Conservation (phyloP, 1,139 yeast genomes). For the Scheffersomyces parashehatae region DNA sequence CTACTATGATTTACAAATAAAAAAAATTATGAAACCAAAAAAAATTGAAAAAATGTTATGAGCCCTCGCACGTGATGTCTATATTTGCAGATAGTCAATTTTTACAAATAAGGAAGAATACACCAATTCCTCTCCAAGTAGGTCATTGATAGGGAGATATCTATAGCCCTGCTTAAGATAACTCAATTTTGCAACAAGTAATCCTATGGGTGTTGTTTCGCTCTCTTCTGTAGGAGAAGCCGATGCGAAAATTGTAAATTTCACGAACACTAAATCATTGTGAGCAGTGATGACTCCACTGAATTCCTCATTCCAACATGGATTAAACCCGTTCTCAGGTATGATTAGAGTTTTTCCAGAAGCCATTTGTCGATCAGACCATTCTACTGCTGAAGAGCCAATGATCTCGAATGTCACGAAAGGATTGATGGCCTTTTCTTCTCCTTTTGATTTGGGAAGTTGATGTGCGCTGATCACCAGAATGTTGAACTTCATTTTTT, state of each 20-base stretch:
- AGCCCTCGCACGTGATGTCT: no score
- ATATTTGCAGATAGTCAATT: slow-evolving; percentile 25
- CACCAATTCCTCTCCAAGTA: slow-evolving; percentile 77
- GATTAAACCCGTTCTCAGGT: slow-evolving; percentile 77
- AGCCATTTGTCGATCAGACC: slow-evolving; percentile 19
- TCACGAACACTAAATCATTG: slow-evolving; percentile 38
- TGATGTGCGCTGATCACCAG: slow-evolving; percentile 82
- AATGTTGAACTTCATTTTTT: slow-evolving; percentile 28
- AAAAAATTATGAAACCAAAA: no score
- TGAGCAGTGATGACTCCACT: slow-evolving; percentile 48
- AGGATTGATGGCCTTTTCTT: slow-evolving; percentile 52
- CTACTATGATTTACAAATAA: no score
- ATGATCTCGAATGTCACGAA: slow-evolving; percentile 57
- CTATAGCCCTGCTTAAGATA: slow-evolving; percentile 75
- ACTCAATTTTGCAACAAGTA: slow-evolving; percentile 53
- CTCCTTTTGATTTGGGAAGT: slow-evolving; percentile 61
- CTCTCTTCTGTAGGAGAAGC: slow-evolving; percentile 21
- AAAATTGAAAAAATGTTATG: no score
- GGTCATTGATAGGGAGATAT: slow-evolving; percentile 72
- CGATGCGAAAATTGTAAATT: slow-evolving; percentile 29
- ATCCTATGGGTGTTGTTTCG: slow-evolving; percentile 51
- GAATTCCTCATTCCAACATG: slow-evolving; percentile 68
- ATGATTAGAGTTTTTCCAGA: slow-evolving; percentile 37
- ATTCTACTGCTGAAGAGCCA: slow-evolving; percentile 35
- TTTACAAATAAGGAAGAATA: slow-evolving; percentile 75